Evolutionary conservation across 139 green algal genomes (phyloP).

Genomic region (Spirogloea muscicola): DNA sequence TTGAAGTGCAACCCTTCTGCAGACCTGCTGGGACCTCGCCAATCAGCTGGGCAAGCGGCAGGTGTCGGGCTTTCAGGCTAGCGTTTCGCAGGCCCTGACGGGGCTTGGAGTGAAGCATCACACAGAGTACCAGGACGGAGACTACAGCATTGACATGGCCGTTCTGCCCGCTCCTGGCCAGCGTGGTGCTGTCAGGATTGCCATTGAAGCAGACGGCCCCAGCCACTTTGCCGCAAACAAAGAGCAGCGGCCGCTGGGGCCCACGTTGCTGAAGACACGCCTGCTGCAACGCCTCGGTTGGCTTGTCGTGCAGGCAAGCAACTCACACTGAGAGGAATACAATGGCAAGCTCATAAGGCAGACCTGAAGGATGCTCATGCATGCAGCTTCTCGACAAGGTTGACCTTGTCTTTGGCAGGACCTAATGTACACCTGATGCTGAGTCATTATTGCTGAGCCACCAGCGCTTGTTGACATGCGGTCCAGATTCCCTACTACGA

Average conservation of each 20-base stretch:
- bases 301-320: slow-evolving; percentile 25
- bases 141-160: slow-evolving; percentile 38
- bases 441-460: no score
- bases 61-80: slow-evolving; percentile 9
- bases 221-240: slow-evolving; percentile 21
- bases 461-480: no score
- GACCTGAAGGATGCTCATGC: no score
- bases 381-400: no score
- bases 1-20: no score
- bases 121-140: slow-evolving; percentile 19
- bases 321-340: no score
- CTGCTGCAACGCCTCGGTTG: slow-evolving; percentile 12
- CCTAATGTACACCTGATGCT: no score
- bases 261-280: slow-evolving; percentile 19
- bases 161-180: background rate
- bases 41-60: slow-evolving; percentile 11
- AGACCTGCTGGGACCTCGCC: slow-evolving; percentile 17
- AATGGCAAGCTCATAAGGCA: no score
- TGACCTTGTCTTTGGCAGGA: no score
- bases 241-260: slow-evolving; percentile 1
- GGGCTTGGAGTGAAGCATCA: background rate
- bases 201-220: slow-evolving; percentile 23
- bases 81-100: background rate
- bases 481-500: no score
- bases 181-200: slow-evolving; percentile 4